phyloP scores from a whole-genome alignment of 495 filamentous ascomycete genomes.

The Penicillium cinerascens region DNA sequence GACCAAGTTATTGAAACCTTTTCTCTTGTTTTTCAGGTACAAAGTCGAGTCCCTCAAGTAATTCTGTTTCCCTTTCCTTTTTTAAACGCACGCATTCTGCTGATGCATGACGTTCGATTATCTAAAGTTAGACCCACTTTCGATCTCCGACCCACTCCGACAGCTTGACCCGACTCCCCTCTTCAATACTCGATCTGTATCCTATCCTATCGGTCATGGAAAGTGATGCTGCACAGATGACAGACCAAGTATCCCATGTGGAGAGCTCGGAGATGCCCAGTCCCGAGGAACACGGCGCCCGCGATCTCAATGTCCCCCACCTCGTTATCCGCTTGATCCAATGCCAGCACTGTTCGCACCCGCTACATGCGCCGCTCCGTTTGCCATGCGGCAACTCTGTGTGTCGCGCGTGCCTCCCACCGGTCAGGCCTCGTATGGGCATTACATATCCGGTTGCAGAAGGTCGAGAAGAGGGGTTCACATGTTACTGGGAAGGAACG shows the following conservation, averaged over 20 bases:
- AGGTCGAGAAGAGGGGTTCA: slow-evolving; percentile 62
- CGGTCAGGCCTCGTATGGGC: slow-evolving; percentile 54
- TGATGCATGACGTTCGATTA: slow-evolving; percentile 14
- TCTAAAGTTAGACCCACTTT: slow-evolving; percentile 25
- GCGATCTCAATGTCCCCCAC: slow-evolving; percentile 43
- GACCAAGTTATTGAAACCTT: too few species aligned
- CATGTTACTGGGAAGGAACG: slow-evolving; percentile 59
- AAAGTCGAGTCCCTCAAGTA: too few species aligned
- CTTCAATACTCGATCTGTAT: background rate
- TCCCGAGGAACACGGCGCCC: slow-evolving; percentile 38
- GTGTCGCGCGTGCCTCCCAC: slow-evolving; percentile 72
- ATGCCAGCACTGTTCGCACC: slow-evolving; percentile 69
- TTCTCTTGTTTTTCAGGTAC: too few species aligned
- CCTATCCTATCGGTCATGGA: slow-evolving; percentile 31
- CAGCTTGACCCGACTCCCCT: background rate
- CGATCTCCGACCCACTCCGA: slow-evolving; percentile 14
- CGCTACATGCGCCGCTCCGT: slow-evolving; percentile 64
- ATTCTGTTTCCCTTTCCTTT: background rate
- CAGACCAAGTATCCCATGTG: slow-evolving; percentile 3
- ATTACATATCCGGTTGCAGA: slow-evolving; percentile 70
- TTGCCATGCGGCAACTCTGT: slow-evolving; percentile 80
- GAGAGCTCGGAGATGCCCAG: slow-evolving; percentile 13
- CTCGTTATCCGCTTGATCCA: slow-evolving; percentile 67
- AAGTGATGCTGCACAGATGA: slow-evolving; percentile 14
- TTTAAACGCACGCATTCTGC: too few species aligned